phyloP scores from a whole-genome alignment of 225 moss, liverwort and hornwort species.

The Physcomitrium patens region DNA sequence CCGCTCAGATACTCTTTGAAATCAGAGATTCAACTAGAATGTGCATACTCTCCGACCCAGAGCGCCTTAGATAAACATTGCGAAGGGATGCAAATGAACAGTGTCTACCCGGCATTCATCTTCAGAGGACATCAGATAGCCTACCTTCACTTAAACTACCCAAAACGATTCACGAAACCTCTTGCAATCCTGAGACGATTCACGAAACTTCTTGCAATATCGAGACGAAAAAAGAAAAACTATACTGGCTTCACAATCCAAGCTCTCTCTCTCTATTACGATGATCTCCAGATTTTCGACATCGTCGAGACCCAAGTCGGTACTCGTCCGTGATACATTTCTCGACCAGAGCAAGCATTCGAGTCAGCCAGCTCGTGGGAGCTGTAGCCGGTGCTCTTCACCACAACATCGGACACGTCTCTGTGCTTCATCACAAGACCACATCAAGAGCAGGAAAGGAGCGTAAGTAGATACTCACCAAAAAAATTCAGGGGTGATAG shows the following conservation, averaged over 20 bases:
- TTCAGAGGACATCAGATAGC: not conserved
- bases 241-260: not conserved
- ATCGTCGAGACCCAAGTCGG: not conserved
- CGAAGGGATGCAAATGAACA: not conserved
- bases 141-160: not conserved
- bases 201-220: not conserved
- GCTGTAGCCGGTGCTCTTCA: slow-evolving; percentile 7
- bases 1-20: not conserved
- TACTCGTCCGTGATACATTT: not conserved
- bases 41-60: not conserved
- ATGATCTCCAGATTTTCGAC: not conserved
- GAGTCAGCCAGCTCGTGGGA: not conserved
- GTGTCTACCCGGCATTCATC: not conserved
- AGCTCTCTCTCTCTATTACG: not conserved
- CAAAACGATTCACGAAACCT: not conserved
- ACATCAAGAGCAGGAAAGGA: not conserved
- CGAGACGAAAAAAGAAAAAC: not conserved
- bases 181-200: not conserved
- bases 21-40: slow-evolving; percentile 1
- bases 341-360: not conserved
- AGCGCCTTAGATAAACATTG: slow-evolving; percentile 7
- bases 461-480: slow-evolving; percentile 15
- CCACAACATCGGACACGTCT: not conserved
- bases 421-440: not conserved
- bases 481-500: slow-evolving; percentile 12